Conservation (phyloP, 495 filamentous ascomycete species). For the Hyphodiscus hymeniophilus region DNA sequence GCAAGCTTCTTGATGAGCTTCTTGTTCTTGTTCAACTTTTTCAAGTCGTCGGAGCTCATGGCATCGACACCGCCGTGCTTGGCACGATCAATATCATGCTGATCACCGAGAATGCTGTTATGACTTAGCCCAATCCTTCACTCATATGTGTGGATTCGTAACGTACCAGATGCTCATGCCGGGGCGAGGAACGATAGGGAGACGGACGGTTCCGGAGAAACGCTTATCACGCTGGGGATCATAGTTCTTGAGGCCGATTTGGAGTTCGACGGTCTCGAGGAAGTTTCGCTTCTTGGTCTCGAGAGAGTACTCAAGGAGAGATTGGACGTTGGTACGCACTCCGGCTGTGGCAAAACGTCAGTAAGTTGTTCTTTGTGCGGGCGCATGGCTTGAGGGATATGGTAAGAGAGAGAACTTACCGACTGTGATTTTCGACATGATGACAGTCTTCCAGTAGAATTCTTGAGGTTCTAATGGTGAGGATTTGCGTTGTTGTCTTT, state of each 20-base stretch:
- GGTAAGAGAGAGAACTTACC: slow-evolving; percentile 40
- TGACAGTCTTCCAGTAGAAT: slow-evolving; percentile 61
- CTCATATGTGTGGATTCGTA: slow-evolving; percentile 7
- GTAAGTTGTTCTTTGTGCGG: slow-evolving; percentile 18
- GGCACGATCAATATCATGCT: slow-evolving; percentile 99
- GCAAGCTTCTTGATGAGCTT: slow-evolving; percentile 99
- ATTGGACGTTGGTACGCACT: slow-evolving; percentile 89
- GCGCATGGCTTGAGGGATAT: not conserved
- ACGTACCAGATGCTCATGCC: slow-evolving; percentile 87
- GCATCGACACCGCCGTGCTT: slow-evolving; percentile 96
- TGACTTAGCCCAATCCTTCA: slow-evolving; percentile 13
- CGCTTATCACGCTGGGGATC: slow-evolving; percentile 99
- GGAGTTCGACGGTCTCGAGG: slow-evolving; percentile 89
- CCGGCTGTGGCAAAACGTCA: slow-evolving; percentile 52
- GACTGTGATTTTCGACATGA: slow-evolving; percentile 85
- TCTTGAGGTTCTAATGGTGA: slow-evolving; percentile 53
- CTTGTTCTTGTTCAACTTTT: slow-evolving; percentile 99
- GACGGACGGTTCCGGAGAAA: slow-evolving; percentile 98
- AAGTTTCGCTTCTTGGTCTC: slow-evolving; percentile 99
- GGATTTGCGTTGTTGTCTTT: slow-evolving; percentile 40
- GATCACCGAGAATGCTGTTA: slow-evolving; percentile 86
- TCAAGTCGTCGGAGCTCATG: slow-evolving; percentile 96
- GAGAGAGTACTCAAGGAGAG: slow-evolving; percentile 85
- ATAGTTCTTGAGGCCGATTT: slow-evolving; percentile 99
- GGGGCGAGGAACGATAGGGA: slow-evolving; percentile 83